These are phyloP conservation scores for Amaranthus palmeri DNA, from an alignment of 148 eudicot genomes.

Conservation along the genomic window DNA sequence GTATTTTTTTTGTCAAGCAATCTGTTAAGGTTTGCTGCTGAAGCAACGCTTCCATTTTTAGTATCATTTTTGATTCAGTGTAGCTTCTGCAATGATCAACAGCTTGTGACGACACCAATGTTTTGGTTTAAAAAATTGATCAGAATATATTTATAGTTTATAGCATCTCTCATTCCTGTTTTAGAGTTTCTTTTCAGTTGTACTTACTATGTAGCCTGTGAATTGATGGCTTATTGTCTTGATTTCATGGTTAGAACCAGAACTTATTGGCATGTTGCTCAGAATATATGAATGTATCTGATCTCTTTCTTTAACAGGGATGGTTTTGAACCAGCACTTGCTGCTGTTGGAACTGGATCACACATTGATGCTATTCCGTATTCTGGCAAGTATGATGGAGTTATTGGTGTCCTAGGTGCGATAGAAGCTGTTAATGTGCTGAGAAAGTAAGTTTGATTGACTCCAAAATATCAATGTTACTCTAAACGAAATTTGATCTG, in stretches of 20 bases:
- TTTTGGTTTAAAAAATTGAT: too few species aligned
- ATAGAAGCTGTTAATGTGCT: slow-evolving; percentile 89
- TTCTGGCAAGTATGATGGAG: slow-evolving; percentile 97
- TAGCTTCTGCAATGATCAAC: background rate
- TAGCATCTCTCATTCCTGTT: too few species aligned
- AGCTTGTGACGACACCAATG: background rate
- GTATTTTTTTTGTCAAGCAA: too few species aligned
- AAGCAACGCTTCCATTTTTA: too few species aligned
- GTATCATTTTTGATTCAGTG: too few species aligned
- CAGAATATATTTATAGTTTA: too few species aligned
- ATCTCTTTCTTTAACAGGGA: slow-evolving; percentile 42
- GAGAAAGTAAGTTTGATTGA: slow-evolving; percentile 40
- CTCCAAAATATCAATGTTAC: too few species aligned
- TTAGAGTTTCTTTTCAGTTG: too few species aligned
- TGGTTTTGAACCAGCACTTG: slow-evolving; percentile 64
- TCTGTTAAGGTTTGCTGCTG: too few species aligned
- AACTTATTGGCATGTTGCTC: background rate
- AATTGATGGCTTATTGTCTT: background rate
- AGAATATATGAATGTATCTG: background rate
- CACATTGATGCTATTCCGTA: slow-evolving; percentile 96
- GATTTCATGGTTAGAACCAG: too few species aligned
- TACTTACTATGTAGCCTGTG: background rate
- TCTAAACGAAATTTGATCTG: too few species aligned
- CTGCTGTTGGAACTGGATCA: slow-evolving; percentile 87
- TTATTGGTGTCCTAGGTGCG: slow-evolving; percentile 95